Base-by-base conservation (phyloP, 1,284 basidiomycete species). In the Papiliotrema terrestris region DNA sequence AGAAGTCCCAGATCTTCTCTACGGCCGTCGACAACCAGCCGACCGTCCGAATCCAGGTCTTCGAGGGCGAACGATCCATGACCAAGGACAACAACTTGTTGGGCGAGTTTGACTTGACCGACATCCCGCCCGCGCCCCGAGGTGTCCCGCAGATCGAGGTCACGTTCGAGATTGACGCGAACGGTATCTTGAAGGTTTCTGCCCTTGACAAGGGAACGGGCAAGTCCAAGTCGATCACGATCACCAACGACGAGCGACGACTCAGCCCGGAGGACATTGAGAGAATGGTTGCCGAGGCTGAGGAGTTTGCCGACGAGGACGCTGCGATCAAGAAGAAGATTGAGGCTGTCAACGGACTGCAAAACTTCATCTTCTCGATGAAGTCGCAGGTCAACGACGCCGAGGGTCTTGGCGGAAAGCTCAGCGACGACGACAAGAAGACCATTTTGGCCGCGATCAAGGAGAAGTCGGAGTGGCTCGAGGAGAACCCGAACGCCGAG, bases 41-140 rank as follows among this genome's bases (percentile, higher is more conserved):
- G 43, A 90, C 87, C 37, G 91, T 94, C 62, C 78, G 90, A 56
- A 94, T 95, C 77, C 79, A 81, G 69, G 91, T 97, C 57, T 96
- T 82, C 73, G 91, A 96, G 82, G 92, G 93, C 77, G 92, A 96
- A 80, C 90, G 92, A 76, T 86, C 91, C 45, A 80, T 95, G 75
- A 96, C 93, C 70, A 94, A 94, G 84, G 92, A 98, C 82, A 97
- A 97, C 86, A 94, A 96, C 82, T 83, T 88, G 53, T 87, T 98
- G 62, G 94, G 94, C 80, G 93, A 94, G 78, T 97, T 98, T 72
- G 94, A 97, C 79, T 85, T 97, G 46, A 87, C 85, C 57, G 78
- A 89, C 60, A 96, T 98, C 62, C 94, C 94, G 20, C 92, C 93
- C 39, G 89, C 94, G 1, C 93, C 94, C 60, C 91, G 92, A 61